phyloP scores from a whole-genome alignment of 2,329 filamentous ascomycete genomes.

The Arachnopeziza araneosa region DNA sequence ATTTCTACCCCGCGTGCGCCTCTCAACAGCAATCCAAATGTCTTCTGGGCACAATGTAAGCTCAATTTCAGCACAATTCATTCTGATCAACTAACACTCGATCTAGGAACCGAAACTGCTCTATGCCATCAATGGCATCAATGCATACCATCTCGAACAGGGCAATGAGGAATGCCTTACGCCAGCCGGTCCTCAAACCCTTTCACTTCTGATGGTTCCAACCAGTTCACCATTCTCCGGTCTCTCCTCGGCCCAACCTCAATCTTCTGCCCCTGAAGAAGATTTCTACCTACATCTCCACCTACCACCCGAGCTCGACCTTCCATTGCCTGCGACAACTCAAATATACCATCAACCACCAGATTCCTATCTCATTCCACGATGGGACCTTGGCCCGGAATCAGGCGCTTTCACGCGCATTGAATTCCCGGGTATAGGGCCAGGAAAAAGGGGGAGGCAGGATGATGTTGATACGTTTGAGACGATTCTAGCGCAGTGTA shows the following conservation, averaged over 20 bases:
- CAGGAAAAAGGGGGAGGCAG: constrained; percentile 64
- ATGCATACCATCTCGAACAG: constrained; percentile 85
- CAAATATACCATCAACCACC: constrained; percentile 97
- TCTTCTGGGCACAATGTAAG: constrained; percentile 2
- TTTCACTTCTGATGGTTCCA: constrained; percentile 93
- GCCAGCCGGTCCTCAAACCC: constrained; percentile 78
- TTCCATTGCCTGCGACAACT: constrained; percentile 88
- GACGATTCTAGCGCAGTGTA: constrained; percentile 96
- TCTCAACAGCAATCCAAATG: not conserved
- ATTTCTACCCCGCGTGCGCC: not conserved
- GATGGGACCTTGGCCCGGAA: constrained; percentile 87
- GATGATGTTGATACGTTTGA: constrained; percentile 96
- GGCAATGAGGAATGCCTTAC: constrained; percentile 81
- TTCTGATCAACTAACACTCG: not conserved
- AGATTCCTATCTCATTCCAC: constrained; percentile 85
- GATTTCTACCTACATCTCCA: constrained; percentile 98
- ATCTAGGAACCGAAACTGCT: constrained; percentile 55
- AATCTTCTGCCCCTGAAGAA: constrained; percentile 59
- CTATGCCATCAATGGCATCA: constrained; percentile 76
- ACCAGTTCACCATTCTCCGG: constrained; percentile 67
- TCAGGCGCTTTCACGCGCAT: constrained; percentile 89
- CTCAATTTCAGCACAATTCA: not conserved
- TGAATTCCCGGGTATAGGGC: constrained; percentile 74
- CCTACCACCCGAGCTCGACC: constrained; percentile 87
- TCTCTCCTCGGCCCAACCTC: constrained; percentile 48